phyloP scores from a whole-genome alignment of 495 filamentous ascomycete species.

The Talaromyces adpressus region DNA sequence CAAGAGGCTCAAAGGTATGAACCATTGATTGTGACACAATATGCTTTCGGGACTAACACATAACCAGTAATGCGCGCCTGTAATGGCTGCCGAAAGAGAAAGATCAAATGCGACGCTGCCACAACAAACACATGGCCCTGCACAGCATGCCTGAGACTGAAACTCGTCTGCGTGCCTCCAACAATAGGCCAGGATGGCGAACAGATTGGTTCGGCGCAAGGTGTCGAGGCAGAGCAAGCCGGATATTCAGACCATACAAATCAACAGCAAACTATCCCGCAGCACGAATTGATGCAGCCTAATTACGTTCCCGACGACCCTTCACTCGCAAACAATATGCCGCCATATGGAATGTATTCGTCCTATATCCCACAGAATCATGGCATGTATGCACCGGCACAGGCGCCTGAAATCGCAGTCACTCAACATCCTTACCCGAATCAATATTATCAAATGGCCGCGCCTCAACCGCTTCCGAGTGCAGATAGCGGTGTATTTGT shows the following conservation, averaged over 20 bases:
- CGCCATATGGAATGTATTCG: constrained; percentile 30
- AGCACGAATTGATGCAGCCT: constrained; percentile 25
- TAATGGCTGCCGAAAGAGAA: constrained; percentile 81
- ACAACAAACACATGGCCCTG: constrained; percentile 99
- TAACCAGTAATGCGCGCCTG: constrained; percentile 91
- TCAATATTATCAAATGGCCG: constrained; percentile 43
- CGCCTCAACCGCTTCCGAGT: constrained; percentile 41
- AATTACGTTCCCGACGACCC: constrained; percentile 22
- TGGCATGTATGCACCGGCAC: constrained; percentile 72
- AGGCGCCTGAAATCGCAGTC: constrained; percentile 45
- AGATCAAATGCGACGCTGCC: constrained; percentile 93
- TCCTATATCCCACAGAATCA: constrained; percentile 47
- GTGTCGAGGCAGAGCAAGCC: constrained; percentile 19
- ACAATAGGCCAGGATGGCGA: constrained; percentile 82
- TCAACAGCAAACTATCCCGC: constrained; percentile 19
- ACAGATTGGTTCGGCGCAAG: constrained; percentile 36
- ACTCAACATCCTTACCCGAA: constrained; percentile 39
- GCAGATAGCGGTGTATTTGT: constrained; percentile 26
- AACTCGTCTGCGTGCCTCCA: constrained; percentile 88
- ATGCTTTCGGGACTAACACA: not conserved
- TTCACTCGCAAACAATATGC: constrained; percentile 17
- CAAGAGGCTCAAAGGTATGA: constrained; percentile 87
- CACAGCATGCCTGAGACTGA: constrained; percentile 85
- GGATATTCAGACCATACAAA: constrained; percentile 17
- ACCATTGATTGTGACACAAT: not conserved